A percentile compares a stretch with the other conserved stretches of the same genome.
Conservation (phyloP, 257 asterid species). For the Cordia subcordata region DNA sequence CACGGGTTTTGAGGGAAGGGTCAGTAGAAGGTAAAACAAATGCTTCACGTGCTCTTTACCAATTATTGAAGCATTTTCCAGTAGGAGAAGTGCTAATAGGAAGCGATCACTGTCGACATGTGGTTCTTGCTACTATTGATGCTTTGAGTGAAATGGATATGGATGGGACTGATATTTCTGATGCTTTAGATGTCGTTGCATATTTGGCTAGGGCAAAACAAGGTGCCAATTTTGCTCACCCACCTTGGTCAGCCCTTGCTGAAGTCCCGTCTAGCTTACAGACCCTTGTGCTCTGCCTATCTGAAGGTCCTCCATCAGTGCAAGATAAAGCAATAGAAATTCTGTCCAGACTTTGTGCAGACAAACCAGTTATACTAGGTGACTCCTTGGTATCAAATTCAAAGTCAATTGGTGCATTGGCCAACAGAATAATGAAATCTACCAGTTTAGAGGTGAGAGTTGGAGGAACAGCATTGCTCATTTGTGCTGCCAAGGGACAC, state of each 20-base stretch:
- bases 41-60: conserved; percentile 74
- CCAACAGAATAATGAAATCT: conserved; percentile 64
- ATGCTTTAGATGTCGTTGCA: conserved; percentile 61
- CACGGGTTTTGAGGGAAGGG: conserved; percentile 67
- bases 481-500: conserved; percentile 73
- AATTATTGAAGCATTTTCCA: conserved; percentile 66
- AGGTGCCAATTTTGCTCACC: conserved; percentile 35
- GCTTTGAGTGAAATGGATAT: conserved; percentile 63
- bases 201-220: conserved; percentile 52
- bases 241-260: conserved; percentile 43
- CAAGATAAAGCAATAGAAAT: conserved; percentile 72
- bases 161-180: conserved; percentile 45
- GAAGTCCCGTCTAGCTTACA: conserved; percentile 62
- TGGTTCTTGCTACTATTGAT: conserved; percentile 60
- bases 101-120: conserved; percentile 56
- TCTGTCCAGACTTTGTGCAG: conserved; percentile 67
- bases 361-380: conserved; percentile 56
- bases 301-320: conserved; percentile 55
- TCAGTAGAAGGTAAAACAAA: conserved; percentile 65
- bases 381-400: conserved; percentile 45
- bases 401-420: conserved; percentile 52
- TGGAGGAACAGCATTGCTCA: conserved; percentile 60
- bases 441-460: conserved; percentile 72
- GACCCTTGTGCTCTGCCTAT: conserved; percentile 59
- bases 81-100: conserved; percentile 60